phyloP scores from a whole-genome alignment of 2,329 filamentous ascomycete species.

The Ceratocystis variospora region DNA sequence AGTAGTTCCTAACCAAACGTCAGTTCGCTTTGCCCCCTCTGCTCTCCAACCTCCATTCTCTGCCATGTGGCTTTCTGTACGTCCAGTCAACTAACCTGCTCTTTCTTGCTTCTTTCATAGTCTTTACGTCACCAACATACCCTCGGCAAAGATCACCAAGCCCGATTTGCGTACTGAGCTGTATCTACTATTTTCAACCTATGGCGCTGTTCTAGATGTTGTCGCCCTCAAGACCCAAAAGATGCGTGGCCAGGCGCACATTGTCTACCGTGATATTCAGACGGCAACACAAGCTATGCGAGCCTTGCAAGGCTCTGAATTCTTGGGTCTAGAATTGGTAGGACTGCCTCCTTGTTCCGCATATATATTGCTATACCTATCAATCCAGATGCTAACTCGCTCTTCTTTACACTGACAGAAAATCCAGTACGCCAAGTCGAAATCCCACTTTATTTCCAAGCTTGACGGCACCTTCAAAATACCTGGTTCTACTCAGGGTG shows the following conservation, averaged over 20 bases:
- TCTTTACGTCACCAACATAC: conserved; percentile 77
- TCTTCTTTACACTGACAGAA: conserved; percentile 43
- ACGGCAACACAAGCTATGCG: conserved; percentile 91
- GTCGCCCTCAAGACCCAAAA: conserved; percentile 76
- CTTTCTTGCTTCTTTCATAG: conserved; percentile 31
- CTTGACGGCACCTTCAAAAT: conserved; percentile 81
- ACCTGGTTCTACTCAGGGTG: conserved; percentile 39
- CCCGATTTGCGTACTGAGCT: conserved; percentile 71
- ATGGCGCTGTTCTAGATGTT: conserved; percentile 82
- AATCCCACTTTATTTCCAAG: conserved; percentile 77
- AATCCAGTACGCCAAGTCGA: conserved; percentile 81
- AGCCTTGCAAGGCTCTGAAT: conserved; percentile 68
- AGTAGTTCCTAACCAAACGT: conserved; percentile 63
- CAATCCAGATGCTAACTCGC: neutral
- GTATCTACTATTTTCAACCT: conserved; percentile 88
- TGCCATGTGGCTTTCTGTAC: neutral
- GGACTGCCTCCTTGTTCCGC: conserved; percentile 26
- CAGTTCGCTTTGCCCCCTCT: conserved; percentile 28
- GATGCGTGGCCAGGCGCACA: conserved; percentile 92
- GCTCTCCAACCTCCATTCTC: neutral
- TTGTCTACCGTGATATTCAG: conserved; percentile 80
- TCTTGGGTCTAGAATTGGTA: conserved; percentile 77
- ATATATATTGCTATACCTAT: neutral
- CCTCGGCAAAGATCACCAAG: conserved; percentile 79
- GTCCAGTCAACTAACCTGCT: neutral